These are phyloP conservation scores for Penicillium brevicompactum DNA, from an alignment of 2,329 filamentous ascomycete species.

Conservation along the genomic window DNA sequence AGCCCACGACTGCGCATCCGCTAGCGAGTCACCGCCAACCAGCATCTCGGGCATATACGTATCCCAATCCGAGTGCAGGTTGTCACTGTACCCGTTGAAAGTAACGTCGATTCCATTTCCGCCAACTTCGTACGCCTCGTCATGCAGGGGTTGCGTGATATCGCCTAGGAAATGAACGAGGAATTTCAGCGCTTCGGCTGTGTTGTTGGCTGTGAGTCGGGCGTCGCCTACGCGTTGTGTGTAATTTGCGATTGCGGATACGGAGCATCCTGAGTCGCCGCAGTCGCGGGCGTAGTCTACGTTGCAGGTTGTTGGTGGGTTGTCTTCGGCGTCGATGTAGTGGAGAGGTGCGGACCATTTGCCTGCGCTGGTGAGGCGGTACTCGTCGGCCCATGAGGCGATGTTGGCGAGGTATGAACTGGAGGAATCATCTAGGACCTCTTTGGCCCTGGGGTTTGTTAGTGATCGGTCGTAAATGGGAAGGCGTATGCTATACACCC, in stretches of 20 bases:
- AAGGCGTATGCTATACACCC: background rate
- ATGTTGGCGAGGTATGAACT: conserved; percentile 53
- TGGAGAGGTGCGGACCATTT: conserved; percentile 51
- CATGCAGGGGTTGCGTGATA: conserved; percentile 70
- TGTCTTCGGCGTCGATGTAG: conserved; percentile 55
- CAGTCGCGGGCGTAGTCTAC: conserved; percentile 57
- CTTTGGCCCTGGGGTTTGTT: conserved; percentile 30
- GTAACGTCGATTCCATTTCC: conserved; percentile 69
- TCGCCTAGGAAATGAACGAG: conserved; percentile 65
- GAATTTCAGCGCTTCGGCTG: conserved; percentile 51
- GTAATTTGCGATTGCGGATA: conserved; percentile 58
- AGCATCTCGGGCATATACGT: conserved; percentile 67
- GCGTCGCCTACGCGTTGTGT: conserved; percentile 21
- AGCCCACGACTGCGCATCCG: conserved; percentile 27
- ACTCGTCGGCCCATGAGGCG: conserved; percentile 58
- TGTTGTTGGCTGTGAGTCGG: conserved; percentile 37
- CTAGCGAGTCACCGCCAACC: conserved; percentile 55
- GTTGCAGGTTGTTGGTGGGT: conserved; percentile 50
- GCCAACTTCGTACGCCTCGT: conserved; percentile 62
- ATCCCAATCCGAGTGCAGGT: conserved; percentile 76
- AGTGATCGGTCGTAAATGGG: background rate
- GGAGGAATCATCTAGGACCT: conserved; percentile 47
- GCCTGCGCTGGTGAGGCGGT: conserved; percentile 52
- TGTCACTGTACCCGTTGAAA: conserved; percentile 60
- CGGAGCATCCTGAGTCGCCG: conserved; percentile 51